A percentile compares a stretch with the other conserved stretches of the same genome.
Conservation (phyloP, 1,139 yeast genomes). For the Magnusiomyces sp. region DNA sequence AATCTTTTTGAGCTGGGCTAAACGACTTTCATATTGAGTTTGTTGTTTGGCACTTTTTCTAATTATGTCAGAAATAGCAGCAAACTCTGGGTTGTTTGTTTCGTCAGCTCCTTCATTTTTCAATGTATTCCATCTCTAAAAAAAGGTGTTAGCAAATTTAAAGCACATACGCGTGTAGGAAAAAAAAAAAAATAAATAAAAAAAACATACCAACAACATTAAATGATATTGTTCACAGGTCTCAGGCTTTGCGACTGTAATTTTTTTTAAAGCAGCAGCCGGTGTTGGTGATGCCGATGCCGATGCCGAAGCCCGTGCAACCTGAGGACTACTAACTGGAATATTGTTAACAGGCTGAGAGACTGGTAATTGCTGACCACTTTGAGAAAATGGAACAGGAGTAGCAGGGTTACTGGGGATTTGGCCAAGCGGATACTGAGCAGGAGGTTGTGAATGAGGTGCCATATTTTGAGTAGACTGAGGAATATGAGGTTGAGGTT, state of each 20-base stretch:
- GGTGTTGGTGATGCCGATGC: background rate
- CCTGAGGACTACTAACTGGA: background rate
- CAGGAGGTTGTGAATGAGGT: background rate
- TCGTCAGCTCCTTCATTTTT: slow-evolving; percentile 30
- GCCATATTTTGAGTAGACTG: background rate
- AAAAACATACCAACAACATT: slow-evolving; percentile 27
- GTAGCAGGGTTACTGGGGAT: background rate
- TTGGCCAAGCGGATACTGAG: background rate
- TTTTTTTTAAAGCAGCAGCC: background rate
- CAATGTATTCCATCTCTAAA: slow-evolving; percentile 35
- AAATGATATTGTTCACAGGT: slow-evolving; percentile 32
- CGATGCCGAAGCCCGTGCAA: background rate
- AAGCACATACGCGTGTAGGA: background rate
- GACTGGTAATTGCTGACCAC: too few species aligned
- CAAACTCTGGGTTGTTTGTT: slow-evolving; percentile 30
- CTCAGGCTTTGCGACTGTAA: slow-evolving; percentile 23
- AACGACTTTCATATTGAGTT: slow-evolving; percentile 31
- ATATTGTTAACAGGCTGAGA: background rate
- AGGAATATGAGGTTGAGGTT: background rate
- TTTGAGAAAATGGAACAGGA: background rate
- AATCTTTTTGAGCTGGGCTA: slow-evolving; percentile 22
- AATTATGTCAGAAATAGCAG: slow-evolving; percentile 30
- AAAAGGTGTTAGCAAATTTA: background rate
- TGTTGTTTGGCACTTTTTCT: slow-evolving; percentile 30
- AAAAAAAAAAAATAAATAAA: background rate